phyloP scores from a whole-genome alignment of 805 yeast species.

The Teunomyces barrocoloradensis region DNA sequence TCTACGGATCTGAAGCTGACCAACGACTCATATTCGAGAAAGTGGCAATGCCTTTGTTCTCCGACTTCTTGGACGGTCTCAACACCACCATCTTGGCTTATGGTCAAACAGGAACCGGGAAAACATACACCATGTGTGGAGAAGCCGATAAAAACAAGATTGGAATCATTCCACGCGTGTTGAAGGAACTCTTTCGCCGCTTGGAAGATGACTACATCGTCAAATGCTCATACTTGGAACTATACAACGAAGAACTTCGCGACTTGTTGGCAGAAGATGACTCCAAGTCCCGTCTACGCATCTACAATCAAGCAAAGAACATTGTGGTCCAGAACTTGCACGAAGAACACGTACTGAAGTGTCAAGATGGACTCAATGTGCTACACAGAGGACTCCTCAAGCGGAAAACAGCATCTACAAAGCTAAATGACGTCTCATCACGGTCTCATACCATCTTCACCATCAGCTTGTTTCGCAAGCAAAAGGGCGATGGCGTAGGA shows the following conservation, averaged over 20 bases:
- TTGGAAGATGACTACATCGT: slow-evolving; percentile 59
- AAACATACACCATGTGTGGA: slow-evolving; percentile 73
- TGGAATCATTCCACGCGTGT: slow-evolving; percentile 59
- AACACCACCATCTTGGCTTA: slow-evolving; percentile 80
- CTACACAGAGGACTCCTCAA: slow-evolving; percentile 55
- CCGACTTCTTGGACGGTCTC: slow-evolving; percentile 56
- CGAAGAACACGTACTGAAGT: slow-evolving; percentile 55
- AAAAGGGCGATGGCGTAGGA: slow-evolving; percentile 20
- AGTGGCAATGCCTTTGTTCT: slow-evolving; percentile 69
- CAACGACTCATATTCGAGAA: slow-evolving; percentile 65
- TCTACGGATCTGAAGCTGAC: slow-evolving; percentile 78
- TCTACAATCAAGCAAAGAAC: slow-evolving; percentile 18
- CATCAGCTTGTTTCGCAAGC: slow-evolving; percentile 51
- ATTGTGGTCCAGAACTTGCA: slow-evolving; percentile 63
- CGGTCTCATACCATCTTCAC: slow-evolving; percentile 79
- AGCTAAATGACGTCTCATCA: slow-evolving; percentile 69
- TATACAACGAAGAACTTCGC: slow-evolving; percentile 81
- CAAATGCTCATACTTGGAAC: slow-evolving; percentile 76
- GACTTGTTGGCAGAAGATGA: slow-evolving; percentile 62
- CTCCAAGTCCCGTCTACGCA: slow-evolving; percentile 25
- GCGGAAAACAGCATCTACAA: slow-evolving; percentile 69
- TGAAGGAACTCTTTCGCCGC: slow-evolving; percentile 49
- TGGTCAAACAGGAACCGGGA: slow-evolving; percentile 88
- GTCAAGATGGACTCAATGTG: slow-evolving; percentile 54
- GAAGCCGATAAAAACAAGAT: slow-evolving; percentile 27